Evolutionary conservation across 345 rosid species (phyloP), one percentile per base, ranked within the genome.

Genomic region (Crucihimalaya himalaica): DNA sequence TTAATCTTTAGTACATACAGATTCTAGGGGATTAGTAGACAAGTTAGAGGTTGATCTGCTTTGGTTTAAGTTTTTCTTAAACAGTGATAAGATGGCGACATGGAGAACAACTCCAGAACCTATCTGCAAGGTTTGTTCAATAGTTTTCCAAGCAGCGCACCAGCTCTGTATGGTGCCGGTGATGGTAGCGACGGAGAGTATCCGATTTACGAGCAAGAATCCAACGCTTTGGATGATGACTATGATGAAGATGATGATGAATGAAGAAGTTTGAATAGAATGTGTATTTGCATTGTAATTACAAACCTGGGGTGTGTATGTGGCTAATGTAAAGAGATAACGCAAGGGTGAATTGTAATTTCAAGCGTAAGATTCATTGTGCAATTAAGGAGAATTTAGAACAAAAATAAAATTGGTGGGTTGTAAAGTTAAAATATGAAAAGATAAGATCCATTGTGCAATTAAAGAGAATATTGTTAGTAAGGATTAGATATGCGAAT

Each of bases 61-160:
- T 46, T 34, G 21, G 34, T 69, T 12, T 40, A 32, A 2, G 69
- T 66, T 67, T 63, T 56, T 57, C 72, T 64, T 71, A 58, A 63
- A 51, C 15, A 31, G 48, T 50, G 42, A 43, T 27, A 55, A 70
- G 91, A 80, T 84, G 56, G 76, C 20, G 91, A 84, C 67, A 80
- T 66, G 80, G 93, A 79, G 64, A 87, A 77, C 86, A 88, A 87
- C 78, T 87, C 98, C 20, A 87, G 84, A 77, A 81, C 80, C 31
- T 86, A 86, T 77, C 76, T 91, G 75, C 97, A 91, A 87, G 96
- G 91, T 67, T 91, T 94, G 48, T 91, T 94, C 31, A 84, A 84
- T 72, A 85, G 87, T 55, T 94, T 91, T 77, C 88, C 95, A 71
- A 72, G 84, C 25, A 58, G 76, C 13, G 67, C 55, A 25, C 57